Evolutionary conservation across 2,329 filamentous ascomycete species (phyloP), one percentile per base, ranked within the genome.

Genomic region (Paecilomyces formosus): DNA sequence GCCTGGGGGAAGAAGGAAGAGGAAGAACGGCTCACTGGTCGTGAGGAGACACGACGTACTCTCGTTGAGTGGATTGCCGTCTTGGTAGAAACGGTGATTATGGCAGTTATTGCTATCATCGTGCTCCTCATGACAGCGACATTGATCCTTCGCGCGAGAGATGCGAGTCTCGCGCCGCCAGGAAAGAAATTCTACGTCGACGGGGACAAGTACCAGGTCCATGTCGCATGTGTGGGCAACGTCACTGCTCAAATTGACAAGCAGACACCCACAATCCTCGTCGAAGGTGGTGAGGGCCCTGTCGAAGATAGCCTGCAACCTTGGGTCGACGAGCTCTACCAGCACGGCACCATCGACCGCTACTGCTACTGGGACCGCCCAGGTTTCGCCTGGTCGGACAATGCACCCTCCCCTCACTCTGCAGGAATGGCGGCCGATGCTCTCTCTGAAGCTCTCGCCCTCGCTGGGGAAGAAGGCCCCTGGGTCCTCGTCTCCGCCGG

Each of bases 311-410:
- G 88, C 6, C 81, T 99, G 57, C 88, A 92, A 76, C 83, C 87
- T 57, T 90, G 96, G 76, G 89, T 91, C 11, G 85, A 92, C 60
- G 81, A 86, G 57, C 86, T 89, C 1, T 79, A 92, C 63, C 80
- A 85, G 63, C 94, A 94, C 66, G 90, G 90, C 45, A 89, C 88
- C 53, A 94, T 99, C 66, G 79, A 81, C 58, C 86, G 93, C 60
- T 97, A 96, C 77, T 99, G 94, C 80, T 97, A 96, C 74, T 92
- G 90, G 71, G 94, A 99, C 71, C 88, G 94, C 22, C 94, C 94
- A 0, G 94, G 94, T 1, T 83, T 93, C 58, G 93, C 84, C 6
- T 96, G 91, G 87, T 85, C 85, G 53, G 94, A 99, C 74, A 93
- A 94, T 57, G 92, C 93, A 0, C 94, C 94, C 1, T 97, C 92